Conservation (phyloP, 2,329 filamentous ascomycete species). For the Alternaria tenuissima region DNA sequence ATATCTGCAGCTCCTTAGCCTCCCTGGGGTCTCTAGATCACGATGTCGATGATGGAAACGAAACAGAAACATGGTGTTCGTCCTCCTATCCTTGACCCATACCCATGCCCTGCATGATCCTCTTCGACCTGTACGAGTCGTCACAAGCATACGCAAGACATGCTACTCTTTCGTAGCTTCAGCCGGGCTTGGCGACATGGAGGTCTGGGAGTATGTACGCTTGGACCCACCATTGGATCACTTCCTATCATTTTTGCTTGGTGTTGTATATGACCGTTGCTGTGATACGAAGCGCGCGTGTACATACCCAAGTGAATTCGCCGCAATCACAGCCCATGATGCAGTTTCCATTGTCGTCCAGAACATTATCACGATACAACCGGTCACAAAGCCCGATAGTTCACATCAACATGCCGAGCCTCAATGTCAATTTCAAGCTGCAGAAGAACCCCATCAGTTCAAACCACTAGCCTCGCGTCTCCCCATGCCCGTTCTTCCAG, state of each 20-base stretch:
- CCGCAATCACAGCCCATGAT: too few relatives aligned
- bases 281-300: too few relatives aligned
- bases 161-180: constrained; percentile 2
- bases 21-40: background rate
- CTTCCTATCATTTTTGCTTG: background rate
- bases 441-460: background rate
- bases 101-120: background rate
- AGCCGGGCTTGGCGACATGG: constrained; percentile 10
- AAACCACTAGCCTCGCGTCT: background rate
- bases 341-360: background rate
- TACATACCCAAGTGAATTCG: too few relatives aligned
- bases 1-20: background rate
- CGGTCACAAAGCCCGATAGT: too few relatives aligned
- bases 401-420: too few relatives aligned
- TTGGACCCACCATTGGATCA: background rate
- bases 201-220: background rate
- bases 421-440: too few relatives aligned
- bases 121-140: constrained; percentile 7
- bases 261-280: background rate
- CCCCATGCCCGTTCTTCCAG: background rate
- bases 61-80: background rate
- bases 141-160: constrained; percentile 25
- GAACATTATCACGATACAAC: background rate
- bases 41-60: background rate
- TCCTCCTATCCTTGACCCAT: background rate